Base-by-base conservation (phyloP, 2,329 filamentous ascomycete species). In the Colletotrichum sp. region DNA sequence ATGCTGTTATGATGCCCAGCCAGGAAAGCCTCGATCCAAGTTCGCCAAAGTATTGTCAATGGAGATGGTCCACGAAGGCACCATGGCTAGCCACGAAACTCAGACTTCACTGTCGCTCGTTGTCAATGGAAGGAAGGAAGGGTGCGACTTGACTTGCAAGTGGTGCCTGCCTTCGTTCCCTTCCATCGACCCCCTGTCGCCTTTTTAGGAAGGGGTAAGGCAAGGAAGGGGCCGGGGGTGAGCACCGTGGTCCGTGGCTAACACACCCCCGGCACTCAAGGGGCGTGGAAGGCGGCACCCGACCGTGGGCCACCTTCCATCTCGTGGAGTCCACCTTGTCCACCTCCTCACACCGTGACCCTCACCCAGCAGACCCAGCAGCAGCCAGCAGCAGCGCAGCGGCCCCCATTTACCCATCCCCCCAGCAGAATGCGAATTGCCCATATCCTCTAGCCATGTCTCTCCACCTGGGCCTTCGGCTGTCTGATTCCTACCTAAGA, bases 371-470 rank as follows among this genome's bases (percentile, higher is more conserved):
- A 39, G 36, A 39, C 36, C 36, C 36, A 39, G 36, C 39, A 43
- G 39, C n/a, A 52, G 43, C 36, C 36, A 39, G 36, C 39, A 43
- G 39, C n/a, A 52, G 43, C 43, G 43, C 1, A 52, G 43, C 43
- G 43, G 59, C 28, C 28, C 59, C 59, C 59, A 32, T 63, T 52
- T 52, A 34, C 30, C 32, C n/a, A 64, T 64, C 61, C 61, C 32
- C 67, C 69, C 32, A 68, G n/a, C 70, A 73, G 70, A 68, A 73
- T 75, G 73, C 36, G 67, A 68, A 73, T 68, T 73, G 64, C 28
- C 59, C 73, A 75, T 75, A 73, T 60, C 73, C 73, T 75, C 32
- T 43, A 73, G 66, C 76, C 65, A 76, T 72, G 65, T 77, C 71
- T 74, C 72, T 73, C 63, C 64, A 68, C 76, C 67, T 71, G 64